Conservation (phyloP, 2,329 filamentous ascomycete species). For the Fusarium verticillioides region DNA sequence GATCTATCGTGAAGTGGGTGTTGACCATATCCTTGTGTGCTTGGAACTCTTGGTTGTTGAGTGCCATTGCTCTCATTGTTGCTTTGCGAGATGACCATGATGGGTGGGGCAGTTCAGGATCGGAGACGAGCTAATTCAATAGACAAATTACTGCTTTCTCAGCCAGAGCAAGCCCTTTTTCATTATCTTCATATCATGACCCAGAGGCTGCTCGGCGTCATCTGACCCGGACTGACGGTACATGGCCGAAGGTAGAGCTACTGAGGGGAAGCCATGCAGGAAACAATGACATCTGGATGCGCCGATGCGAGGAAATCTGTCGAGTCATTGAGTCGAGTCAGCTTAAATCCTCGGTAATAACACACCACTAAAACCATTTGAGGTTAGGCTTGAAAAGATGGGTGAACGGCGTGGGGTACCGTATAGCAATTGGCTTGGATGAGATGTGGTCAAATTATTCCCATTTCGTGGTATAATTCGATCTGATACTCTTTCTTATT, state of each 20-base stretch:
- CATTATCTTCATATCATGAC: not conserved
- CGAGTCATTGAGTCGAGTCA: conserved; percentile 14
- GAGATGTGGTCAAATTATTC: not conserved
- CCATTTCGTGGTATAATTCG: too few species aligned
- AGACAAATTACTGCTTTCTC: not conserved
- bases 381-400: not conserved
- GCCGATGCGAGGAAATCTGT: not conserved
- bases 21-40: not conserved
- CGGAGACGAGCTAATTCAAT: not conserved
- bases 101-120: not conserved
- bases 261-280: not conserved
- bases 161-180: not conserved
- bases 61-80: not conserved
- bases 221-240: not conserved
- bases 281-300: not conserved
- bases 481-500: fast-evolving
- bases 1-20: not conserved
- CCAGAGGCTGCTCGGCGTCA: not conserved
- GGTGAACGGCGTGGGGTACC: not conserved
- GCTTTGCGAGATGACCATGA: not conserved
- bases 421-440: not conserved
- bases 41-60: not conserved
- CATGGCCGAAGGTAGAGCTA: not conserved
- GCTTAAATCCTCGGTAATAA: not conserved
- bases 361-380: not conserved